These are phyloP conservation scores for Alternaria angustiovoidea DNA, from an alignment of 2,329 filamentous ascomycete genomes.

Conservation along the genomic window DNA sequence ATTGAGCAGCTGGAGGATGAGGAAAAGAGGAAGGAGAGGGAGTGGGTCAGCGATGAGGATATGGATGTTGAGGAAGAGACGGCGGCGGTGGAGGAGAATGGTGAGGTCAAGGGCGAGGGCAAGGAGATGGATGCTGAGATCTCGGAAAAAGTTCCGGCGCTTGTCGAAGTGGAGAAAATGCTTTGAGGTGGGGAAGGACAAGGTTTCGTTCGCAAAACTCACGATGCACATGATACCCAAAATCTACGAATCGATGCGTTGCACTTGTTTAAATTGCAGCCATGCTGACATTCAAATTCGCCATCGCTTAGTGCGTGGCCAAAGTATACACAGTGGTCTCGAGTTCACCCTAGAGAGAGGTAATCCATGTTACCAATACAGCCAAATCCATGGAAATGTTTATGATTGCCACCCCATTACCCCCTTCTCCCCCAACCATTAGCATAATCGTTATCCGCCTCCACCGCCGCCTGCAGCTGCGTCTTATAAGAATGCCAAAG, in stretches of 20 bases:
- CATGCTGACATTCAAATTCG: neutral
- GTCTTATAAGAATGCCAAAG: conserved; percentile 73
- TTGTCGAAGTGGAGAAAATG: conserved; percentile 38
- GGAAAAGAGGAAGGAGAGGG: conserved; percentile 23
- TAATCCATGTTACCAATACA: neutral
- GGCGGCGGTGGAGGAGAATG: neutral
- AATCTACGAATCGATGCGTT: conserved; percentile 12
- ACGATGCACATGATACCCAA: conserved; percentile 18
- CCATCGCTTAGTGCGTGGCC: too few relatives aligned
- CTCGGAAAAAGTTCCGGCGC: conserved; percentile 21
- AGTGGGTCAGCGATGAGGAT: conserved; percentile 44
- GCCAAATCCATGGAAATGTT: neutral
- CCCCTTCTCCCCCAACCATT: conserved; percentile 11
- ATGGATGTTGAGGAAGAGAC: conserved; percentile 28
- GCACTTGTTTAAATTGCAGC: neutral
- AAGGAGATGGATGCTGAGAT: conserved; percentile 26
- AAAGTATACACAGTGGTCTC: neutral
- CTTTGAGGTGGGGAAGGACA: conserved; percentile 19
- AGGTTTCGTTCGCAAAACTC: neutral
- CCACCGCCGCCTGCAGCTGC: conserved; percentile 55
- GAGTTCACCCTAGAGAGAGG: neutral
- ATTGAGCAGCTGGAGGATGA: conserved; percentile 27
- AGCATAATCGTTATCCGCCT: conserved; percentile 33
- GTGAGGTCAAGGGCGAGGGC: conserved; percentile 20
- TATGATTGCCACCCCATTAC: neutral